phyloP scores from a whole-genome alignment of 2,329 filamentous ascomycete genomes.

The Ascomycota sp. region DNA sequence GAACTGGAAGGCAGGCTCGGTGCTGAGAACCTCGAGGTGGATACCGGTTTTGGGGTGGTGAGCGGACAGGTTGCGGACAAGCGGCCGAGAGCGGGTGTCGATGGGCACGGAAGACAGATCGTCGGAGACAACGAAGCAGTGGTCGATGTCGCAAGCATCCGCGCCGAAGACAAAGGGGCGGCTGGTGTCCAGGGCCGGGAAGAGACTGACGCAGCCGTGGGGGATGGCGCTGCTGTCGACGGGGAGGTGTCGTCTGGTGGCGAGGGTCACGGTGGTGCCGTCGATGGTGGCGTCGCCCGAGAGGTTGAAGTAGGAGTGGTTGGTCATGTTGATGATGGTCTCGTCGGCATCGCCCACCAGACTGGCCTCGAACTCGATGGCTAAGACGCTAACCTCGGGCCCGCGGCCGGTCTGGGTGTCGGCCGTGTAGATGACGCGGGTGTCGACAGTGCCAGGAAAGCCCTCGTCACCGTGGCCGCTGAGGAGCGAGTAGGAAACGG shows the following conservation, averaged over 20 bases:
- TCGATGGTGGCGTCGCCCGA: constrained; percentile 28
- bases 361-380: constrained; percentile 76
- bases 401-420: constrained; percentile 41
- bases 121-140: constrained; percentile 65
- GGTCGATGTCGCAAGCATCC: constrained; percentile 55
- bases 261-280: constrained; percentile 43
- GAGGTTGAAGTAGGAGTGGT: constrained; percentile 68
- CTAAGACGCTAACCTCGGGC: constrained; percentile 46
- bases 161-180: constrained; percentile 50
- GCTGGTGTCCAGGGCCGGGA: constrained; percentile 40
- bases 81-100: constrained; percentile 39
- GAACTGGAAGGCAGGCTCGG: constrained; percentile 91
- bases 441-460: constrained; percentile 67
- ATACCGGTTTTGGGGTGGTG: constrained; percentile 52
- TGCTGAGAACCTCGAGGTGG: constrained; percentile 71
- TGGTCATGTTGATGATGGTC: constrained; percentile 81
- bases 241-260: constrained; percentile 43
- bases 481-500: constrained; percentile 38
- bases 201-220: constrained; percentile 39
- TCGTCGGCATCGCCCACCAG: constrained; percentile 62
- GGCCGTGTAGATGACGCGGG: constrained; percentile 55
- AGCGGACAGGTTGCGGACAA: constrained; percentile 47
- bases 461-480: constrained; percentile 72
- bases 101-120: constrained; percentile 36
- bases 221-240: constrained; percentile 56